phyloP scores from a whole-genome alignment of 2,329 filamentous ascomycete genomes.

The Arthroderma uncinatum region DNA sequence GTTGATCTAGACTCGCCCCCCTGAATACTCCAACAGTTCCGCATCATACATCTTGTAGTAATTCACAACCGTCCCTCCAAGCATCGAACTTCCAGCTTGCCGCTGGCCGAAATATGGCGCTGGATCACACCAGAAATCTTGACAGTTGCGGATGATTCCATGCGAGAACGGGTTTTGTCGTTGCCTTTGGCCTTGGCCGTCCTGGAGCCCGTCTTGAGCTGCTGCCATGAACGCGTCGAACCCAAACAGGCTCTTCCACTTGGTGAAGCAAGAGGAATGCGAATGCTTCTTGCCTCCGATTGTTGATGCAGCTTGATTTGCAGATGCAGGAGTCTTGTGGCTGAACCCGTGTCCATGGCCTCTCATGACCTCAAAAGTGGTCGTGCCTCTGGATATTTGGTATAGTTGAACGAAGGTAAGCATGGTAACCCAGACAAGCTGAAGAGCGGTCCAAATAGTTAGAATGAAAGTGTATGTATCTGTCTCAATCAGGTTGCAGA shows the following conservation, averaged over 20 bases:
- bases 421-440: constrained; percentile 96
- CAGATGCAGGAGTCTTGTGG: neutral
- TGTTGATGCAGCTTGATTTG: constrained; percentile 42
- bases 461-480: constrained; percentile 78
- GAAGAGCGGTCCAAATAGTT: constrained; percentile 65
- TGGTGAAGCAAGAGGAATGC: constrained; percentile 56
- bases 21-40: neutral
- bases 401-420: constrained; percentile 86
- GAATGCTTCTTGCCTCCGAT: constrained; percentile 18
- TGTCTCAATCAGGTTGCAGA: constrained; percentile 67
- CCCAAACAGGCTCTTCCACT: constrained; percentile 75
- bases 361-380: constrained; percentile 94
- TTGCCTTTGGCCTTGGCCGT: constrained; percentile 30
- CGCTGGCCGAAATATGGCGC: constrained; percentile 67
- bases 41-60: constrained; percentile 86
- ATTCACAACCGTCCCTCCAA: constrained; percentile 71
- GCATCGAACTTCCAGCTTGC: constrained; percentile 60
- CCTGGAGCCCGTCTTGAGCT: constrained; percentile 58
- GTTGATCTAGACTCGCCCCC: neutral
- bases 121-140: constrained; percentile 91
- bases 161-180: constrained; percentile 73
- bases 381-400: constrained; percentile 84
- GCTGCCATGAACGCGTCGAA: constrained; percentile 91
- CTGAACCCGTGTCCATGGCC: constrained; percentile 30
- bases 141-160: constrained; percentile 78